Evolutionary conservation across 805 yeast genomes (phyloP), one percentile per base, ranked within the genome.

Genomic region (Kodamaea leandrae): DNA sequence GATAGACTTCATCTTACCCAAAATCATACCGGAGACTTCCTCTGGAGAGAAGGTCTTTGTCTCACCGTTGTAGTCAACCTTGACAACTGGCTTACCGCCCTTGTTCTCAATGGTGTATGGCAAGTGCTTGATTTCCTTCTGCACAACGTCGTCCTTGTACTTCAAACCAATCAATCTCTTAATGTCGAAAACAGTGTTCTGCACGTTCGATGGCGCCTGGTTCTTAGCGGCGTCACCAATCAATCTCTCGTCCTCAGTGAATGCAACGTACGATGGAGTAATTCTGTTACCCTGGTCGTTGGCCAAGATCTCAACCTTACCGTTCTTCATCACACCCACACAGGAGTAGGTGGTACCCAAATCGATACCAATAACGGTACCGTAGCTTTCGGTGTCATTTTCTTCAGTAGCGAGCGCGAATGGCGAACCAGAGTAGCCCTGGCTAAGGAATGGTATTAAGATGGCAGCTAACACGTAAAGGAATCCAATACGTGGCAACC

Each of bases 211-310:
- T 43, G 96, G 90, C 50, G 96, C 96, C 74, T 89, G 97, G 72
- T 90, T 89, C 83, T 89, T 89, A 52, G 96, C 97, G 53, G 96
- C 91, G 67, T 88, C 96, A 73, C 96, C 96, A 60, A 88, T 86
- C 59, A 88, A 76, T 73, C 96, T 82, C 76, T 89, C 97, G 42
- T 85, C 79, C 54, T 85, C 93, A 41, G 96, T 86, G 76, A 89
- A 89, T 32, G 96, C 96, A 43, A 90, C 97, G 64, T 84, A 90
- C 23, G 96, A 90, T 44, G 97, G 96, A 43, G 97, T 90, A 46
- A 90, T 89, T 78, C 97, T 87, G 80, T 89, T 89, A 82, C 97
- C 97, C 77, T 89, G 97, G 69, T 90, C 97, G 66, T 89, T 89
- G 60, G 97, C 96, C 63, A 89, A 86, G 68, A 89, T 90, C 72